Base-by-base conservation (phyloP, 768 basidiomycete species). In the Termitomyces sp. region DNA sequence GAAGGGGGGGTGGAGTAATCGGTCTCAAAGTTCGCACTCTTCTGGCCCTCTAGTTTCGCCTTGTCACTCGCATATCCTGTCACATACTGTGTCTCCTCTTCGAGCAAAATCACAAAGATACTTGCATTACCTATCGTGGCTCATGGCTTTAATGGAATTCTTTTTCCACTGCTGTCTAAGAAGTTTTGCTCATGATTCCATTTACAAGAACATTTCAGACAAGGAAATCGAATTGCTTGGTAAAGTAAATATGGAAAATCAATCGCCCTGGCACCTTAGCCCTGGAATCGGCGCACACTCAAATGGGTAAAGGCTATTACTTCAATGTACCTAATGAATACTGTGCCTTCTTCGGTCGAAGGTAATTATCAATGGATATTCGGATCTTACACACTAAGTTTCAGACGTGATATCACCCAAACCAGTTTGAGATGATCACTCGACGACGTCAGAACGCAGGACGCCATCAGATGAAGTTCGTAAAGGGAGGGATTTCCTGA, bases 1-100 rank as follows among this genome's bases (percentile, higher is more conserved):
- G 87, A 1, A 76, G 70, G 59, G 86, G 87, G 1, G 83, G 80
- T 6, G 87, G 87, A 9, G 84, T 88, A 5, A 74, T 87, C 53
- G 85, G 86, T 1, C 63, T 86, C 48, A 82, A 81, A 62, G 63
- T 75, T 50, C 74, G 78, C 15, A 73, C 71, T 26, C 70, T 77
- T 5, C 70, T 79, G 26, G 31, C 10, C 8, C 46, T 55, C 17
- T 51, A 51, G 38, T 14, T 30, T 17, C 6, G 19, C 37, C 45
- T 28, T n/a, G 26, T 28, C 17, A 17, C n/a, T n/a, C 5, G 9
- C 15, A 10, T 10, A 3, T 33, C 10, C 10, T 33, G 31, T 3
- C 9, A 9, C 31, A 23, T 23, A 23, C 23, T 23, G 23, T 23
- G 23, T 23, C 23, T 23, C 23, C 23, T 23, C 23, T 23, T 23